Conservation (phyloP, 208 protist genomes). For the Trichomonas tenax region DNA sequence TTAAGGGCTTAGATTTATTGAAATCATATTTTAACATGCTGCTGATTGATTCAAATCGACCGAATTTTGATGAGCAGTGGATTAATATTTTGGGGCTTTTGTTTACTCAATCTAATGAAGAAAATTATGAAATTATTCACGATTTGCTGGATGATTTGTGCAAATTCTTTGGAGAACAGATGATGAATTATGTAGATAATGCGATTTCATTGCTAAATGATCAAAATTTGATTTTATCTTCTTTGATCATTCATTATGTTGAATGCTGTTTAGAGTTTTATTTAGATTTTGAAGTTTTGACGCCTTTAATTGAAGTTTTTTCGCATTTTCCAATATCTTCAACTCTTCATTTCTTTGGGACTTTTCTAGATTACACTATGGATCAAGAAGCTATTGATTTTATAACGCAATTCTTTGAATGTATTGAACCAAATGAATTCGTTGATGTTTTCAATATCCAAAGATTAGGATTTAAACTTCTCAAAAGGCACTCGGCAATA, state of each 20-base stretch:
- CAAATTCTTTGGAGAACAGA: background rate
- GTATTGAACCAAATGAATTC: background rate
- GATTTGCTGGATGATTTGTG: background rate
- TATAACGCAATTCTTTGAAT: background rate
- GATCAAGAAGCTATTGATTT: background rate
- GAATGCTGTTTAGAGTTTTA: background rate
- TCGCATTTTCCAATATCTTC: background rate
- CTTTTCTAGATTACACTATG: background rate
- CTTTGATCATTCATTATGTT: background rate
- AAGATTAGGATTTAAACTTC: background rate
- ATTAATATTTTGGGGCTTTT: background rate
- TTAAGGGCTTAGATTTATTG: background rate
- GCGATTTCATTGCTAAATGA: background rate
- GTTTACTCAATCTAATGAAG: background rate
- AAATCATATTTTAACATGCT: background rate
- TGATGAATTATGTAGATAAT: background rate
- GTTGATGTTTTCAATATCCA: background rate
- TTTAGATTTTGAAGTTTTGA: background rate
- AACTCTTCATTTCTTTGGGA: background rate
- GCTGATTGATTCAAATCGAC: background rate
- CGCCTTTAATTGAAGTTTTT: background rate
- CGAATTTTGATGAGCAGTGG: background rate
- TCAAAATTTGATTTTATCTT: background rate
- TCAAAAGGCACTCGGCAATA: background rate
- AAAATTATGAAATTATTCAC: background rate